phyloP scores from a whole-genome alignment of 257 asterid species.

The Henckelia pumila region DNA sequence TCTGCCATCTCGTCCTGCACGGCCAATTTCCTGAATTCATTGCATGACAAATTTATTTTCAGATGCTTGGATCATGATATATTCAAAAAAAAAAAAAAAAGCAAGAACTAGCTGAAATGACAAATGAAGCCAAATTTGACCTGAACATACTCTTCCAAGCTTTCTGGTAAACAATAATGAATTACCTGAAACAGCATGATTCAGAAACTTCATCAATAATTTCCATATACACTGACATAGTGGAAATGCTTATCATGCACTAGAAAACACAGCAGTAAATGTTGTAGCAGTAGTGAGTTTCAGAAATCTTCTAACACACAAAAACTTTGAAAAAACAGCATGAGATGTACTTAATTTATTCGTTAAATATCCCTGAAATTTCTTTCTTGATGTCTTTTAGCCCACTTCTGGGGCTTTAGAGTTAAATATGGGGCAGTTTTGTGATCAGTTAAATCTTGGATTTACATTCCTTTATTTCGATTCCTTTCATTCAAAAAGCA shows the following conservation, averaged over 20 bases:
- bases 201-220: constrained; percentile 22
- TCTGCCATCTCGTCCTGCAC: constrained; percentile 99
- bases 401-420: neutral
- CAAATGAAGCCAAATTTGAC: constrained; percentile 32
- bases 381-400: constrained; percentile 1
- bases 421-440: neutral
- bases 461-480: neutral
- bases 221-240: constrained; percentile 12
- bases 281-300: neutral
- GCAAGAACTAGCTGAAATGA: constrained; percentile 25
- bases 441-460: constrained; percentile 10
- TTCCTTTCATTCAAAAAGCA: neutral
- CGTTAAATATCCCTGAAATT: neutral
- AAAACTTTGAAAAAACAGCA: neutral
- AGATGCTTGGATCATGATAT: constrained; percentile 18
- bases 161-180: constrained; percentile 92
- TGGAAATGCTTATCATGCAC: constrained; percentile 9
- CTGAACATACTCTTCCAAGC: constrained; percentile 99
- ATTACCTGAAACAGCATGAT: constrained; percentile 61
- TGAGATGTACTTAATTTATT: neutral
- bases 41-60: constrained; percentile 21
- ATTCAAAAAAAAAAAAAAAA: constrained; percentile 1
- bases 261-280: neutral
- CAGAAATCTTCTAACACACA: neutral
- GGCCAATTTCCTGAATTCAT: constrained; percentile 85